Evolutionary conservation across 2,329 filamentous ascomycete genomes (phyloP), one percentile per base, ranked within the genome.

Genomic region (Remersonia thermophila): DNA sequence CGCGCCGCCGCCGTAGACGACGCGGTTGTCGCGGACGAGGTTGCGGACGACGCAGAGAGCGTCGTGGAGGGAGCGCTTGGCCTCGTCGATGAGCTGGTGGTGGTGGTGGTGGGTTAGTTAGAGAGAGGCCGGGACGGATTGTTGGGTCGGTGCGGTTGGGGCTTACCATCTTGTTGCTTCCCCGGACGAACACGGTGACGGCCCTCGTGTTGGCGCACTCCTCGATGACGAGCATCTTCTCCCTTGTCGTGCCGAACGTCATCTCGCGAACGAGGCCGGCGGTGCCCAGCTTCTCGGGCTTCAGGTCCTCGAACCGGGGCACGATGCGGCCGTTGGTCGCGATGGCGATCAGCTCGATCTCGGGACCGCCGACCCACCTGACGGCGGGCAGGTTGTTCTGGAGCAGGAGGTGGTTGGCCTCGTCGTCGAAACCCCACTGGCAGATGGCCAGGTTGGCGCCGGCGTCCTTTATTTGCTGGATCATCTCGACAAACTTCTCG

Each of bases 141-240:
- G 49, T 36, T 42, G 44, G 7, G 5, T 32, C n/a, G 17, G n/a
- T 11, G 20, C 25, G 27, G 17, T 12, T 9, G 15, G 7, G 8
- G 61, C 71, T 56, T 62, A 89, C 84, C 91, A 98, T 98, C 72
- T 96, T 98, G 74, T 98, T 98, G 70, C 86, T 93, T 54, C 91
- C 91, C 54, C 91, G 74, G 42, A 98, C 83, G 60, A 98, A 98
- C 37, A 93, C 78, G 3, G 91, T 98, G 42, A 98, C 93, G 30
- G 91, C 91, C 52, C 91, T 73, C 40, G 85, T 94, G 67, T 98
- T 98, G 54, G 93, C 91, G 57, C 91, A 98, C 64, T 98, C 91
- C 65, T 98, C 93, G 51, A 98, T 98, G 39, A 98, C 84, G 51
- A 98, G 70, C 91, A 98, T 98, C 76, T 98, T 96, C 64, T 98